Evolutionary conservation across 768 basidiomycete genomes (phyloP).

Genomic region (Amanita jacksonii): DNA sequence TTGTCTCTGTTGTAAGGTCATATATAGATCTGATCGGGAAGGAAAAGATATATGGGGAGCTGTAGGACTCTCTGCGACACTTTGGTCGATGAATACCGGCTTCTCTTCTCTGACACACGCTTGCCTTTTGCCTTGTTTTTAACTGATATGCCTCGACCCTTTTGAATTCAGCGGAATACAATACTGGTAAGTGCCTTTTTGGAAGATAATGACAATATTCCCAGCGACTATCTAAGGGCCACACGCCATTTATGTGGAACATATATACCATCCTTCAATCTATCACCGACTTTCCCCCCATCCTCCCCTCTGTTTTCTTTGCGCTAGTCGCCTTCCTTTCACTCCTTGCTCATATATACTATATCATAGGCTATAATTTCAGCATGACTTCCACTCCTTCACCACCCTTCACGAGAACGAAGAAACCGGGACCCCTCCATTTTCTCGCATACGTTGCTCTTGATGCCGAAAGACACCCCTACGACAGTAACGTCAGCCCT

Average conservation of each 20-base stretch:
- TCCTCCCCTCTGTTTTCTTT: constrained; percentile 14
- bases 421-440: constrained; percentile 23
- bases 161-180: constrained; percentile 19
- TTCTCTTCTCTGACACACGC: not conserved
- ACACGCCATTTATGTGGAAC: constrained; percentile 15
- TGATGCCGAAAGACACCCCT: constrained; percentile 14
- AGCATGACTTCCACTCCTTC: constrained; percentile 11
- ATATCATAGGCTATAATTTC: constrained; percentile 14
- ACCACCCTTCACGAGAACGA: constrained; percentile 20
- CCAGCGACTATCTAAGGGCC: constrained; percentile 12
- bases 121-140: not conserved
- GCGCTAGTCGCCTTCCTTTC: constrained; percentile 26
- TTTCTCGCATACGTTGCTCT: constrained; percentile 28
- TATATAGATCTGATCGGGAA: constrained; percentile 6
- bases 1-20: constrained; percentile 3
- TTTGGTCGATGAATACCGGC: not conserved
- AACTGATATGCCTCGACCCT: not conserved
- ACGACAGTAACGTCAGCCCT: constrained; percentile 11
- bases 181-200: constrained; percentile 27
- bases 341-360: constrained; percentile 17
- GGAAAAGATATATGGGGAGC: not conserved
- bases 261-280: constrained; percentile 12
- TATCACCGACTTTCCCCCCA: constrained; percentile 14
- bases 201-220: constrained; percentile 11
- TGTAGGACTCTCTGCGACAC: not conserved